phyloP scores from a whole-genome alignment of 192 early-diverging fungal genomes.

The Bifiguratus adelaidae region DNA sequence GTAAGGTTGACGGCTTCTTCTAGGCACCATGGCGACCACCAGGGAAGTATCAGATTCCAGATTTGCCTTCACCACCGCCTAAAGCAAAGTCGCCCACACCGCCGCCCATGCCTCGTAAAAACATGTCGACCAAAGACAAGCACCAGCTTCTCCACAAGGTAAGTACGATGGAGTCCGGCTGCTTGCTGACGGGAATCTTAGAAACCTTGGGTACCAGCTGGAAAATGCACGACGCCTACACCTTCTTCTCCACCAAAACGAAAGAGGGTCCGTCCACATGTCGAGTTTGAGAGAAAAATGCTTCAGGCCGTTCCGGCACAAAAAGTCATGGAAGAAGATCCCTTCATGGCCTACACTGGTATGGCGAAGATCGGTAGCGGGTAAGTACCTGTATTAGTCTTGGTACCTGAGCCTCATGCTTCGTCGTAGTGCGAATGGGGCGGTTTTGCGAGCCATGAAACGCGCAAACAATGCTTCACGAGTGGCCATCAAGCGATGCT shows the following conservation, averaged over 20 bases:
- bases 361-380: constrained; percentile 13
- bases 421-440: constrained; percentile 15
- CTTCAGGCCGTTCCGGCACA: constrained; percentile 10
- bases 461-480: constrained; percentile 8
- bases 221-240: constrained; percentile 8
- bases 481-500: constrained; percentile 26
- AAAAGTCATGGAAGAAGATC: constrained; percentile 17
- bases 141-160: no score
- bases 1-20: no score
- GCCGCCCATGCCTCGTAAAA: background rate
- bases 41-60: constrained; percentile 1
- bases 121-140: background rate
- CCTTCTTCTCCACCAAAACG: constrained; percentile 11
- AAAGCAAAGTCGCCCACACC: background rate
- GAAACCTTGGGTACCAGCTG: constrained; percentile 20
- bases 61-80: background rate
- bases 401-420: background rate
- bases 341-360: constrained; percentile 11
- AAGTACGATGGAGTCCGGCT: no score
- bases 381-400: constrained; percentile 1
- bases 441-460: constrained; percentile 18
- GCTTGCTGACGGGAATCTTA: no score
- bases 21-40: constrained; percentile 15
- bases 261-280: constrained; percentile 10
- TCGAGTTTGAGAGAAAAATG: constrained; percentile 19